Evolutionary conservation across 768 basidiomycete species (phyloP), one percentile per base, ranked within the genome.

Genomic region (Pisolithus microcarpus): DNA sequence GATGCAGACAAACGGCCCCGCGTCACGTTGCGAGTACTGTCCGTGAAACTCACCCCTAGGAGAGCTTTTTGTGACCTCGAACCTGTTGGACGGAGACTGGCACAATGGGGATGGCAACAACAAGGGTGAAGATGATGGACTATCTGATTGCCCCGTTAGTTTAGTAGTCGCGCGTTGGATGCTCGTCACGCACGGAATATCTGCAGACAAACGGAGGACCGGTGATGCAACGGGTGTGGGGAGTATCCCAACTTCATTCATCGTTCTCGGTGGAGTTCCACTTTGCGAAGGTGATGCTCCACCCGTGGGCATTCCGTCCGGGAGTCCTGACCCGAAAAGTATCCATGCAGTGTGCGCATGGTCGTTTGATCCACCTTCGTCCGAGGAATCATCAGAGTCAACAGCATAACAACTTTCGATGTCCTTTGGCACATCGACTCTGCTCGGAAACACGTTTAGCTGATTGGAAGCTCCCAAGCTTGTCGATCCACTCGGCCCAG

Each of bases 321-420:
- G 69, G 3, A 72, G 70, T 10, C 68, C 63, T 1, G 61, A 57
- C 0, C 76, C 80, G 52, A 85, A 87, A 3, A 86, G 59, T 4
- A 61, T 52, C 56, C 83, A 77, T 0, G 83, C 82, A 7, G 78
- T 82, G 47, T 73, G 69, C 15, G 74, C 80, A 18, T 75, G 73
- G n/a, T 75, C 79, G 43, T 75, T 68, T 21, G 71, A 71, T 39
- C 67, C 74, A 5, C 69, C 73, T 5, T 69, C 69, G 18, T 74
- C 63, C 3, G 70, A 70, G 28, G 73, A 71, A 15, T 65, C 57
- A 16, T 78, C 76, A 40, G 78, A 78, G 42, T 69, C 71, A 37
- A 69, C 71, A 10, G 44, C 30, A 39, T 55, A 38, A 13, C 34
- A 46, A 34, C 37, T 48, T 4, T 36, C 21, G 3, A 43, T 38